Base-by-base conservation (phyloP, 1,139 yeast species). In the Diutina catenulata region DNA sequence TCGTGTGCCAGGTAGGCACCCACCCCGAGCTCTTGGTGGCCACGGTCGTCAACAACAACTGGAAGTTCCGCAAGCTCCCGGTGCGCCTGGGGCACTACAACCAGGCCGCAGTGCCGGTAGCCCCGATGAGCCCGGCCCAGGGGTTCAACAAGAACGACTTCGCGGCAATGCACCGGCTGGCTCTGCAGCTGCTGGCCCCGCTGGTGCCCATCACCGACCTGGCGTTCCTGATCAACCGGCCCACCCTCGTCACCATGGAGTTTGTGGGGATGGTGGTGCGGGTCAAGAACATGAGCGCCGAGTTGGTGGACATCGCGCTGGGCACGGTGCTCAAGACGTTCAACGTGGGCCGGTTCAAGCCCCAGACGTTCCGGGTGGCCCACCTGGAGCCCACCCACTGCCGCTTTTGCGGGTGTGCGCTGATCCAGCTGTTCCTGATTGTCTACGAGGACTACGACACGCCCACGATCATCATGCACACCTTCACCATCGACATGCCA, bases 361-460 rank as follows among this genome's bases (percentile, higher is more conserved):
- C 74, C 2, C 70, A 70, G 2, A 55, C 80, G 0, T 68, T 84
- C 43, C 63, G 68, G 42, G 91, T 80, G 0, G 76, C 84, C 42
- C 94, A 84, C 52, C 79, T 80, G 37, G 86, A 78, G 47, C 94
- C 94, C 3, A 78, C 86, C 0, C 94, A 86, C 59, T 86, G 95
- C 57, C 70, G 81, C 41, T 86, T 86, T 55, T 86, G 95, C 62
- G 95, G 95, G 1, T 80, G 94, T 60, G 88, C 83, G 0, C 80
- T 94, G 0, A 70, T 84, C 28, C 71, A 75, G 26, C 70, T 88
- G 1, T 68, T 86, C 39, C 78, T 88, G 2, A 64, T 83, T 26
- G 75, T 79, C 1, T 86, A 83, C 53, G 78, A 79, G 33, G 84
- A 79, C 45, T 56, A 57, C 19, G 78, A 73, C 40, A 62, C 69